Evolutionary conservation across 345 rosid genomes (phyloP).

Genomic region (Eucalyptus erythrocorys): DNA sequence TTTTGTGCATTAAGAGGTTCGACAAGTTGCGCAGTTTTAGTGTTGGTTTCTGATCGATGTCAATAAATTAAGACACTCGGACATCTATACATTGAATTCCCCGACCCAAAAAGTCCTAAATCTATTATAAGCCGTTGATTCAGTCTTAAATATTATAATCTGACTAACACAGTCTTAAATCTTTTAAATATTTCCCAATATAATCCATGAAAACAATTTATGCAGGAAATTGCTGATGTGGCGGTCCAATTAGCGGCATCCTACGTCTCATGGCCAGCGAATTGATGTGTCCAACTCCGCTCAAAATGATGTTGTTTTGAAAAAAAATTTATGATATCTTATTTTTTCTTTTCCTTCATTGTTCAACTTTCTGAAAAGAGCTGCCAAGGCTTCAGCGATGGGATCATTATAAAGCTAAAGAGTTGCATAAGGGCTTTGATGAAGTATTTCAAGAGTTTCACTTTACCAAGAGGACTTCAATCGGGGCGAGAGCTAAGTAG

Average conservation of each 20-base stretch:
- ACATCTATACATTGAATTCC: background rate
- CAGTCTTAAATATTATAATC: accelerated
- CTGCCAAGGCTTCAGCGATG: accelerated
- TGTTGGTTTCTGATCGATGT: background rate
- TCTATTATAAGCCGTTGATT: accelerated
- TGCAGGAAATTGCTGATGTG: background rate
- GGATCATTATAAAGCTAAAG: background rate
- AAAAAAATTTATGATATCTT: accelerated
- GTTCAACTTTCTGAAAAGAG: background rate
- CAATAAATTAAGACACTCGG: background rate
- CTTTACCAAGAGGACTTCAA: background rate
- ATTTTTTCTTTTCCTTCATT: background rate
- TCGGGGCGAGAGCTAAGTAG: background rate
- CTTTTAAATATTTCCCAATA: background rate
- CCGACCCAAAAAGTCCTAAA: accelerated
- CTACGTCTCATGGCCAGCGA: accelerated
- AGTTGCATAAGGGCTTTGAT: background rate
- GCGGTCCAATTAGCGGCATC: background rate
- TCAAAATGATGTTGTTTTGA: accelerated
- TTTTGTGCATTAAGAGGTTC: background rate
- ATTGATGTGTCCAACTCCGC: accelerated
- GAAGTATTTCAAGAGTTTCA: background rate
- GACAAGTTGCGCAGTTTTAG: background rate
- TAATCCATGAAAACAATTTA: background rate
- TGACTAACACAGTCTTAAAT: background rate